Evolutionary conservation across 345 rosid species (phyloP).

Genomic region (Hirschfeldia incana): DNA sequence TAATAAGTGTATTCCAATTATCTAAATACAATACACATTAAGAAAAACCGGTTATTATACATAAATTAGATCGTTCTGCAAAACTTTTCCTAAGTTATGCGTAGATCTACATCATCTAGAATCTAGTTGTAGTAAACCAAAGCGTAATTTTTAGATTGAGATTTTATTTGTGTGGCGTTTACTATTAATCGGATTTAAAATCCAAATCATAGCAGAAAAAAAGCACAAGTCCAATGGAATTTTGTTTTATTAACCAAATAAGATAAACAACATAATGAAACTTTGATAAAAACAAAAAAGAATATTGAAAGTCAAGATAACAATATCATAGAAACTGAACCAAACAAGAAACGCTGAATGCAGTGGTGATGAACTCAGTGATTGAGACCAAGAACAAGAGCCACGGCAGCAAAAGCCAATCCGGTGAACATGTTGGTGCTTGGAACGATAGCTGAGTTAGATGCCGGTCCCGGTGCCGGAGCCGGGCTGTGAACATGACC

Average conservation of each 20-base stretch:
- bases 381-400: slow-evolving; percentile 34
- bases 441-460: slow-evolving; percentile 26
- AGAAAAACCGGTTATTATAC: neutral
- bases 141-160: neutral
- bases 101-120: neutral
- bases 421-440: slow-evolving; percentile 38
- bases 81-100: neutral
- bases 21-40: neutral
- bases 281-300: neutral
- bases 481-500: slow-evolving; percentile 37
- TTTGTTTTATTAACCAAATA: slow-evolving; percentile 17
- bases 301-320: slow-evolving; percentile 24
- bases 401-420: slow-evolving; percentile 34
- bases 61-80: neutral
- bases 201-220: neutral
- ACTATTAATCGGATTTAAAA: neutral
- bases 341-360: slow-evolving; percentile 1
- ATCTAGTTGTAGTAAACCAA: neutral
- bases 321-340: slow-evolving; percentile 10
- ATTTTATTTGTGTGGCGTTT: neutral
- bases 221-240: neutral
- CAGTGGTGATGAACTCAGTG: slow-evolving; percentile 16
- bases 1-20: neutral
- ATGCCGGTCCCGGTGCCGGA: slow-evolving; percentile 20
- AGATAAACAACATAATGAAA: neutral